Conservation (phyloP, 2,329 filamentous ascomycete species). For the Aureobasidium sp. region DNA sequence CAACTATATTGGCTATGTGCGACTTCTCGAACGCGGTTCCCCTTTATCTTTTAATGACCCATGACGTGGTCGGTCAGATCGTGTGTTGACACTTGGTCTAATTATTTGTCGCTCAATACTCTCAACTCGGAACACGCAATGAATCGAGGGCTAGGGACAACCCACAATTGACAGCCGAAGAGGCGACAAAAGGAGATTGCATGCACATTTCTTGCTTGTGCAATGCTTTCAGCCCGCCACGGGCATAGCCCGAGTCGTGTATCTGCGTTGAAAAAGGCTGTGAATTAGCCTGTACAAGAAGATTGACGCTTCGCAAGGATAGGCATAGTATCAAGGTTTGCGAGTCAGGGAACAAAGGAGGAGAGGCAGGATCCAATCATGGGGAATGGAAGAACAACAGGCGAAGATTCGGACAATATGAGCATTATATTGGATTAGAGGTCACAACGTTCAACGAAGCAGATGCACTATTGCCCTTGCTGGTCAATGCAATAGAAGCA, state of each 20-base stretch:
- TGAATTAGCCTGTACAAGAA: background rate
- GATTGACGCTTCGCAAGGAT: constrained; percentile 1
- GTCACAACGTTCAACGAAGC: constrained; percentile 1
- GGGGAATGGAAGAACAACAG: background rate
- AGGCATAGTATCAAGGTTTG: background rate
- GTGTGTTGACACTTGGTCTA: background rate
- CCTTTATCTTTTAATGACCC: background rate
- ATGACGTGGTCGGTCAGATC: constrained; percentile 2
- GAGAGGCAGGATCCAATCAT: background rate
- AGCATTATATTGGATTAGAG: background rate
- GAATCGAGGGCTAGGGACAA: background rate
- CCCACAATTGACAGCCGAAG: background rate
- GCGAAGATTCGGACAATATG: background rate
- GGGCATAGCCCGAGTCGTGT: background rate
- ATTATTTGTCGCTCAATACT: background rate
- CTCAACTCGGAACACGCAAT: background rate
- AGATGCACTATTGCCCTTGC: constrained; percentile 3
- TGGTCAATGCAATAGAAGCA: constrained; percentile 2
- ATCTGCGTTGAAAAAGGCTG: background rate
- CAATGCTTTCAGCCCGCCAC: background rate
- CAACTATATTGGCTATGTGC: background rate
- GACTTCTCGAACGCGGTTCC: constrained; percentile 7
- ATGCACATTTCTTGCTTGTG: background rate
- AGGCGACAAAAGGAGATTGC: background rate
- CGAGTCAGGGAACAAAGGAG: constrained; percentile 2